These are phyloP conservation scores for Penicillium coprophilum DNA, from an alignment of 495 filamentous ascomycete genomes.

Conservation along the genomic window DNA sequence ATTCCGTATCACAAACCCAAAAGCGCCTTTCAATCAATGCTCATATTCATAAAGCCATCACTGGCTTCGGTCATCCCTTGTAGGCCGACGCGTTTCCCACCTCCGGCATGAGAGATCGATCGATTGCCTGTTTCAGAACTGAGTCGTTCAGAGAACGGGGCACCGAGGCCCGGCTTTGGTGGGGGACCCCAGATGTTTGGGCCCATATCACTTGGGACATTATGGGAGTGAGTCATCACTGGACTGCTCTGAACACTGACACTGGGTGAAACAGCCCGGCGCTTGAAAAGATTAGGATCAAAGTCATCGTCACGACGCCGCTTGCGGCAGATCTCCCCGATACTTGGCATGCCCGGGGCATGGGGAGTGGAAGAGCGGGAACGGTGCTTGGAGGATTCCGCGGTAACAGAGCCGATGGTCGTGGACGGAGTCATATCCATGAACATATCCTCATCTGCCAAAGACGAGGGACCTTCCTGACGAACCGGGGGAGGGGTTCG, in stretches of 20 bases:
- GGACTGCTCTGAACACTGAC: slow-evolving; percentile 89
- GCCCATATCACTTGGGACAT: slow-evolving; percentile 64
- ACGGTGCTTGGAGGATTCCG: slow-evolving; percentile 35
- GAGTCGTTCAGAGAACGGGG: slow-evolving; percentile 50
- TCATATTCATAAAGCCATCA: slow-evolving; percentile 97
- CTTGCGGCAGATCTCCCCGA: slow-evolving; percentile 73
- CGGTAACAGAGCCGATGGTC: slow-evolving; percentile 33
- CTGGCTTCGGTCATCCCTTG: slow-evolving; percentile 96
- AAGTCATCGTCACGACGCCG: slow-evolving; percentile 88
- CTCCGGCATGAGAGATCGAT: slow-evolving; percentile 39
- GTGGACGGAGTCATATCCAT: slow-evolving; percentile 73
- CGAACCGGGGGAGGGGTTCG: slow-evolving; percentile 63
- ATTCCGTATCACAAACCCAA: slow-evolving; percentile 12
- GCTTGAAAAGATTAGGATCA: slow-evolving; percentile 85
- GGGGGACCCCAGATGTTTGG: slow-evolving; percentile 66
- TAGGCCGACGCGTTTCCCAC: slow-evolving; percentile 72
- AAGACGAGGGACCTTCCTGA: slow-evolving; percentile 56
- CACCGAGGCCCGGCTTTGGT: slow-evolving; percentile 57
- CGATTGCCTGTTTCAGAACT: slow-evolving; percentile 45
- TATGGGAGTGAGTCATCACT: slow-evolving; percentile 74
- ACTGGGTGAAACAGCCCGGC: slow-evolving; percentile 88
- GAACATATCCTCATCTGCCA: slow-evolving; percentile 69
- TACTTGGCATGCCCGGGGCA: slow-evolving; percentile 41
- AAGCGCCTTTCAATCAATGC: slow-evolving; percentile 63
- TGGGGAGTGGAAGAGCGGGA: slow-evolving; percentile 55